These are phyloP conservation scores for Phaseolus lunatus DNA, from an alignment of 306 rosid genomes.

Conservation along the genomic window DNA sequence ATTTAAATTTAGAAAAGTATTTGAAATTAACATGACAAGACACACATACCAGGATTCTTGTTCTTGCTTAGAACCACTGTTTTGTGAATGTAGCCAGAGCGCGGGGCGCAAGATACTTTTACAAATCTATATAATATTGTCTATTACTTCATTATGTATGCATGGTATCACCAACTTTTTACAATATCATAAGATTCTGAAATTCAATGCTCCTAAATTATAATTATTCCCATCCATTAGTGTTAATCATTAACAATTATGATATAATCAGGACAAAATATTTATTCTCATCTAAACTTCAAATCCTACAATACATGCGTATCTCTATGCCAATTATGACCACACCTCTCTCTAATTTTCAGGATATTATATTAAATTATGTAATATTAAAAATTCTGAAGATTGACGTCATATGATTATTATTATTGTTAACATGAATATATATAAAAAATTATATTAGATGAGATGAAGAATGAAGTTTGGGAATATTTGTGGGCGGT, in stretches of 20 bases:
- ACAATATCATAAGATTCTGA: slow-evolving; percentile 22
- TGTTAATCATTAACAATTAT: slow-evolving; percentile 26
- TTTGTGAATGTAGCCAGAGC: not conserved
- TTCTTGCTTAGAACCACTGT: not conserved
- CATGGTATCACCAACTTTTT: slow-evolving; percentile 22
- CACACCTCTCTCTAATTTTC: slow-evolving; percentile 23
- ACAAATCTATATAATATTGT: not conserved
- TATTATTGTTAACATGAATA: too few relatives aligned
- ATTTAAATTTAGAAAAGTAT: not conserved
- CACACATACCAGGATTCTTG: not conserved
- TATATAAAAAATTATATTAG: not conserved
- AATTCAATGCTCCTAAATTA: slow-evolving; percentile 34
- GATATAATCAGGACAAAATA: slow-evolving; percentile 35
- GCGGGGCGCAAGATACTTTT: slow-evolving; percentile 28
- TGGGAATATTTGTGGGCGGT: slow-evolving; percentile 46
- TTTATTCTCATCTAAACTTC: slow-evolving; percentile 9
- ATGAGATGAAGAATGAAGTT: slow-evolving; percentile 40
- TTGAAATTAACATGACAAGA: not conserved
- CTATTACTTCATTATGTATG: slow-evolving; percentile 16
- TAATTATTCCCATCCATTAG: slow-evolving; percentile 6
- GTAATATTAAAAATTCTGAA: too few relatives aligned
- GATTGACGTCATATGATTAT: too few relatives aligned
- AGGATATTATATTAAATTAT: too few relatives aligned
- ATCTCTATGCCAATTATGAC: slow-evolving; percentile 27
- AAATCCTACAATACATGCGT: slow-evolving; percentile 38